Conservation (phyloP, 2,329 filamentous ascomycete species). For the Echinosphaeria canescens region DNA sequence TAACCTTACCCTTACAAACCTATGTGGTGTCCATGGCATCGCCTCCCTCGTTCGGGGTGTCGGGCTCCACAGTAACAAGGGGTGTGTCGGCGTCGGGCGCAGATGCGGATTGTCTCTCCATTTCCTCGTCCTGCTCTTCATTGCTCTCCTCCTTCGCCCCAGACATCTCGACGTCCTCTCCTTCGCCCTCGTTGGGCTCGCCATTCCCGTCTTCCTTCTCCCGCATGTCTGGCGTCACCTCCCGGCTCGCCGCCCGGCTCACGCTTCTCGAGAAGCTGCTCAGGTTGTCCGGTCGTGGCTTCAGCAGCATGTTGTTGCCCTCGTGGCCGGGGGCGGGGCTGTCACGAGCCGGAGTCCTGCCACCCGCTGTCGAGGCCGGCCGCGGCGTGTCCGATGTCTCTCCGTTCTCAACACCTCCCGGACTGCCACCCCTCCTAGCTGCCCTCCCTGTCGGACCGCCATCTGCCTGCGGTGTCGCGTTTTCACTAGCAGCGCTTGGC, state of each 20-base stretch:
- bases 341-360: slow-evolving; percentile 10
- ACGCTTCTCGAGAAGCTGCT: slow-evolving; percentile 14
- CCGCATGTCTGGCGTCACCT: slow-evolving; percentile 6
- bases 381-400: slow-evolving; percentile 7
- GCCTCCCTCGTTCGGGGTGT: slow-evolving; percentile 20
- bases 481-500: slow-evolving; percentile 24
- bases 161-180: slow-evolving; percentile 12
- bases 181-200: too few species aligned
- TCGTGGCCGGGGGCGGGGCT: slow-evolving; percentile 11
- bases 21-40: slow-evolving; percentile 47
- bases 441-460: too few species aligned
- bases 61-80: slow-evolving; percentile 24
- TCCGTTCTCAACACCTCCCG: slow-evolving; percentile 6
- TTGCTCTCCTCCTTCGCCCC: slow-evolving; percentile 33
- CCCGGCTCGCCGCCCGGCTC: slow-evolving; percentile 13
- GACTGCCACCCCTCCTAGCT: too few species aligned
- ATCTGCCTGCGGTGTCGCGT: slow-evolving; percentile 26
- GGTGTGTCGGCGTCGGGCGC: slow-evolving; percentile 20
- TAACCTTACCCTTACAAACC: too few species aligned
- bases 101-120: slow-evolving; percentile 11
- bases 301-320: slow-evolving; percentile 10
- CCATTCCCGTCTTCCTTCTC: slow-evolving; percentile 4
- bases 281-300: slow-evolving; percentile 10
- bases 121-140: slow-evolving; percentile 27
- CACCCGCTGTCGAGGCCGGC: slow-evolving; percentile 8